Evolutionary conservation across 805 yeast species (phyloP), one percentile per base, ranked within the genome.

Genomic region (Candida easanensis): DNA sequence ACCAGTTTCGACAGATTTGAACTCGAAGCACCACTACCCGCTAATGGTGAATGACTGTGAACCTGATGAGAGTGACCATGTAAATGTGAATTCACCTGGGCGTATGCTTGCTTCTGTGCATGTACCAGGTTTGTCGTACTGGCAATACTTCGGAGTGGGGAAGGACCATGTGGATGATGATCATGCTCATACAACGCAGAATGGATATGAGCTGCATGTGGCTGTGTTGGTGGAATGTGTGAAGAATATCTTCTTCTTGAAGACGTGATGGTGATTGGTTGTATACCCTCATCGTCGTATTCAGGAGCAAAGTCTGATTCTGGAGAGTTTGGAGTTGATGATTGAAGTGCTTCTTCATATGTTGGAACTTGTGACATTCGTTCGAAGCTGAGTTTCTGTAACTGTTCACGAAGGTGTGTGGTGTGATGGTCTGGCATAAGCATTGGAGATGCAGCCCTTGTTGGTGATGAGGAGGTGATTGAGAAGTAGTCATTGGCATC

Each of bases 351-450:
- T 30, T 86, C 81, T 4, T 70, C 73, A 60, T 88, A 88, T 0
- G 89, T 74, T 0, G 96, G 96, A 5, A 88, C 93, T 34, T 76
- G 66, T 9, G 82, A 77, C 45, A 84, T 52, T 3, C 68, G 56
- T 5, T 60, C 60, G 14, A 65, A 51, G 31, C 71, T 68, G 50
- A 63, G 50, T 27, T 38, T 44, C 30, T 38, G 45, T 18, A 32
- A 31, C 15, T 33, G 48, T 33, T 31, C 49, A 13, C 46, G 11
- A 15, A 45, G 16, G 11, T 36, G 49, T 6, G 28, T 15, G 3
- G 44, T 45, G 17, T 38, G 22, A 13, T 41, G 42, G 10, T 16
- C 19, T 10, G 45, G 46, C 9, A 33, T 36, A 2, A 28, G 26
- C 43, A 45, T 41, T 5, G 45, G 45, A 2, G 49, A 45, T 9